phyloP scores from a whole-genome alignment of 768 basidiomycete species.

The Tylopilus vinaceipallidus region DNA sequence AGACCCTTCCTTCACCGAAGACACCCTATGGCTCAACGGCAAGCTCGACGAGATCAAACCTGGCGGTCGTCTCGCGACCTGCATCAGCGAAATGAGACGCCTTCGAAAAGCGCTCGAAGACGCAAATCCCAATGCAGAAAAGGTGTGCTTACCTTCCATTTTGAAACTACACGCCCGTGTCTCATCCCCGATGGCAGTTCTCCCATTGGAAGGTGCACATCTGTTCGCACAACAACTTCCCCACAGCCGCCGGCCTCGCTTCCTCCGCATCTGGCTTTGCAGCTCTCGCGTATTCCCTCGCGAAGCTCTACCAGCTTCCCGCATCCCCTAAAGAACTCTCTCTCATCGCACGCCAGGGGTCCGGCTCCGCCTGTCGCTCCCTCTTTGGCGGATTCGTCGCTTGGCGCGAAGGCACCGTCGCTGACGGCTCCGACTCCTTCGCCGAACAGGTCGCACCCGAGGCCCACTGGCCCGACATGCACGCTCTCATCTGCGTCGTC shows the following conservation, averaged over 20 bases:
- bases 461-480: conserved; percentile 91
- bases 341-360: conserved; percentile 94
- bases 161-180: background rate
- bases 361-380: conserved; percentile 96
- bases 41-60: conserved; percentile 85
- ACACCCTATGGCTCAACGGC: conserved; percentile 94
- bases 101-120: conserved; percentile 76
- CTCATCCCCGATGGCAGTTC: conserved; percentile 15
- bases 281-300: conserved; percentile 87
- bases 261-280: conserved; percentile 98
- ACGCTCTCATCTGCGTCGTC: conserved; percentile 97
- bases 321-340: conserved; percentile 79
- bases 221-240: conserved; percentile 97
- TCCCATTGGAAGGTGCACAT: conserved; percentile 71
- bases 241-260: conserved; percentile 96
- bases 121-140: conserved; percentile 58
- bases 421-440: conserved; percentile 80
- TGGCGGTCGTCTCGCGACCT: conserved; percentile 75
- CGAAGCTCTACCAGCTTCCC: conserved; percentile 81
- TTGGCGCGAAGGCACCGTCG: conserved; percentile 61
- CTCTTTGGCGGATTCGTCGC: conserved; percentile 97
- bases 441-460: conserved; percentile 85
- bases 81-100: conserved; percentile 83
- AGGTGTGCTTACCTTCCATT: conserved; percentile 42
- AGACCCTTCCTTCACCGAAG: conserved; percentile 67